These are phyloP conservation scores for Venturia carpophila DNA, from an alignment of 2,329 filamentous ascomycete species.

Conservation along the genomic window DNA sequence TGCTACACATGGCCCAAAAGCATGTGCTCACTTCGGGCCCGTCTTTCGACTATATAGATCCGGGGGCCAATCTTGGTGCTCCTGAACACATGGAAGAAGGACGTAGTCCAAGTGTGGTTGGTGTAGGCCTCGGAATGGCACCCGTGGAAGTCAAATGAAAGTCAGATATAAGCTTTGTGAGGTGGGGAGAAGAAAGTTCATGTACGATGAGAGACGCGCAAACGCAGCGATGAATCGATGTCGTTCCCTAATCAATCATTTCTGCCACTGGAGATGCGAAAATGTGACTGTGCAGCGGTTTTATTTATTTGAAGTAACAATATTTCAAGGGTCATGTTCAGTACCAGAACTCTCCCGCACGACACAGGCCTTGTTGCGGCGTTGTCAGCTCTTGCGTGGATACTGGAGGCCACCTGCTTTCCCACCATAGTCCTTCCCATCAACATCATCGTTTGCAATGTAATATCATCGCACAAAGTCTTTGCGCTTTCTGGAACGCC, in stretches of 20 bases:
- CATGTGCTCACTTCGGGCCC: slow-evolving; percentile 18
- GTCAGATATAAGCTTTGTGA: neutral
- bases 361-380: too few species aligned
- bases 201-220: neutral
- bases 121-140: neutral
- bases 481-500: too few species aligned
- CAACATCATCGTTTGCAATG: too few species aligned
- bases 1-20: slow-evolving; percentile 29
- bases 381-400: too few species aligned
- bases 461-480: too few species aligned
- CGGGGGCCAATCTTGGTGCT: neutral
- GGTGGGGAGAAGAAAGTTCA: neutral
- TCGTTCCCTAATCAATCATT: neutral
- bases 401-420: too few species aligned
- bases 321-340: too few species aligned
- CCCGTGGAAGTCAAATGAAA: neutral
- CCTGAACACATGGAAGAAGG: neutral
- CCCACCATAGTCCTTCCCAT: too few species aligned
- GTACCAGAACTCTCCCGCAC: too few species aligned
- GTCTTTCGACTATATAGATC: slow-evolving; percentile 8
- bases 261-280: neutral
- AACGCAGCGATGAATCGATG: neutral
- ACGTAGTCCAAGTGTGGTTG: neutral
- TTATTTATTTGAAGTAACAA: too few species aligned
- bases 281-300: neutral